These are phyloP conservation scores for Pezicula radicicola DNA, from an alignment of 2,329 filamentous ascomycete species.

Conservation along the genomic window DNA sequence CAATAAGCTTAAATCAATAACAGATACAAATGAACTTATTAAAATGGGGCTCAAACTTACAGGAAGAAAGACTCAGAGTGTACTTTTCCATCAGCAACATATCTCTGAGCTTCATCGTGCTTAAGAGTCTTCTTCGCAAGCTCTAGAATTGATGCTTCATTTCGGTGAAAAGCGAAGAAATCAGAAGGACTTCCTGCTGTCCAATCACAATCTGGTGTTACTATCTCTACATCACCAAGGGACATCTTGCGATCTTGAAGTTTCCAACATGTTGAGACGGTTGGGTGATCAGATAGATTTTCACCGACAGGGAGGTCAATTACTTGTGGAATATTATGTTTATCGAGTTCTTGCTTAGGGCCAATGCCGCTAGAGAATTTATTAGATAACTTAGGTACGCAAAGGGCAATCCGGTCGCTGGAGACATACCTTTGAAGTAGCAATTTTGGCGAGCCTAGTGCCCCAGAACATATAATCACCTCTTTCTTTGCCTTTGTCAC, in stretches of 20 bases:
- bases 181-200: slow-evolving; percentile 5
- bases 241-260: slow-evolving; percentile 5
- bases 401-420: neutral
- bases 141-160: neutral
- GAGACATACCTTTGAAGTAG: slow-evolving; percentile 35
- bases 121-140: slow-evolving; percentile 1
- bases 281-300: slow-evolving; percentile 10
- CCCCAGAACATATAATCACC: slow-evolving; percentile 44
- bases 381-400: neutral
- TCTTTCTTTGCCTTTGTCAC: slow-evolving; percentile 25
- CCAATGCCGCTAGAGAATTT: slow-evolving; percentile 38
- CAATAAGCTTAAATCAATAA: no score
- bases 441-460: slow-evolving; percentile 47
- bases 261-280: slow-evolving; percentile 10
- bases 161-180: slow-evolving; percentile 4
- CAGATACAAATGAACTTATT: no score
- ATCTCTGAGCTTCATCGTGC: neutral
- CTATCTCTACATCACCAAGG: slow-evolving; percentile 6
- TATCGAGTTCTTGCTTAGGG: slow-evolving; percentile 35
- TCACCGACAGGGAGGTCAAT: slow-evolving; percentile 9
- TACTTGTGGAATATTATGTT: slow-evolving; percentile 17
- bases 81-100: neutral
- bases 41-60: neutral
- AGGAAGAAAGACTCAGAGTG: slow-evolving; percentile 3
- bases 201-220: slow-evolving; percentile 5